Base-by-base conservation (phyloP, 2,329 filamentous ascomycete species). In the Arthrobotrys megalospora region DNA sequence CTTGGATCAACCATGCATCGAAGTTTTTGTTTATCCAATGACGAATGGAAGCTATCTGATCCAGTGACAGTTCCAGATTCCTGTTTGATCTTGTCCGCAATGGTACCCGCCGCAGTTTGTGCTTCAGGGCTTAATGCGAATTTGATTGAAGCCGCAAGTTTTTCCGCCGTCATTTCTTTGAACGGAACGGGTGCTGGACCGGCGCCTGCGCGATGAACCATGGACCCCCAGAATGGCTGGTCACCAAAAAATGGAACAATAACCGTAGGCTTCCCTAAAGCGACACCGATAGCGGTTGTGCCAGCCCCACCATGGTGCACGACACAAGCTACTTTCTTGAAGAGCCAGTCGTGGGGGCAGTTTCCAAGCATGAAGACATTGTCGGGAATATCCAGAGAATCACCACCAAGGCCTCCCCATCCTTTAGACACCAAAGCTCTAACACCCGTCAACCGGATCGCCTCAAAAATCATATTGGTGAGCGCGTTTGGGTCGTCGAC, bases 231-330 rank as follows among this genome's bases (percentile, higher is more conserved):
- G 82, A 94, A 95, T 0, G 91, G 91, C 83, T 95, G 92, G 81
- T 95, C 92, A 1, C 92, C 92, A 82, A 94, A 97, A 85, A 97
- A 97, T 0, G 93, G 93, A 0, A 97, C 90, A 1, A 97, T 88
- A 1, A 96, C 89, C 0, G 93, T 97, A 1, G 93, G 93, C 67
- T 90, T 90, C 24, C 93, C 93, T 0, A 90, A 89, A 16, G 91
- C 89, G 78, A 97, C 92, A n/a, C 93, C 93, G 0, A 93, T 92
- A 0, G 93, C 93, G 0, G 93, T 96, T 1, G 93, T 97, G 16
- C 93, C 93, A 7, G 93, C 93, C 73, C 94, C 93, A 21, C 93
- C 94, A 80, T 97, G 93, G 82, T 97, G 94, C 4, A 96, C 91
- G 0, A 97, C 93, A 50, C 90, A 91, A 0, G 92, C 91, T 0